Base-by-base conservation (phyloP, 371 early-diverging fungal species). In the Mucor racemosus region DNA sequence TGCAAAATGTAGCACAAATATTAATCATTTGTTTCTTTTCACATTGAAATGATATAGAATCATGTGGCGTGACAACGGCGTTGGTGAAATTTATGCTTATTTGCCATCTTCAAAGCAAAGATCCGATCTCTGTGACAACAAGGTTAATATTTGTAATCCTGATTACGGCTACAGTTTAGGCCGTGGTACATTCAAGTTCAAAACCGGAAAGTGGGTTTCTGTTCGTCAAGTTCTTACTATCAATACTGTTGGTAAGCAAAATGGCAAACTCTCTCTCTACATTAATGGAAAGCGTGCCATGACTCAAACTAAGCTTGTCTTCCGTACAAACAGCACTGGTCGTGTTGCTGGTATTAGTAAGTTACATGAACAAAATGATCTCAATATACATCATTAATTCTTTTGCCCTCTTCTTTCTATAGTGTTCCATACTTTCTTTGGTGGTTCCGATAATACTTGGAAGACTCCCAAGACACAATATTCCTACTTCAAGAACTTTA, bases 31-130 rank as follows among this genome's bases (percentile, higher is more conserved):
- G 7, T 48, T 48, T 4, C 48, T 48, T 15, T 44, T 17, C n/a
- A 7, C n/a, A 15, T 26, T 46, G 11, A 48, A 34, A 14, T 42
- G 19, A 13, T 39, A 7, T 65, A 81, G 91, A 48, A 74, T 86
- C 71, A 90, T 90, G 89, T 88, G 85, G 82, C 81, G 89, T 15
- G 64, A 63, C 0, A 39, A 76, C 7, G 91, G 91, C 17, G 67
- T 58, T 17, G 91, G 87, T 19, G 91, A 91, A 78, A 61, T 86
- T 14, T 91, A 91, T 61, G 84, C 87, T 19, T 90, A 90, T 60
- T 76, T 89, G 1, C 79, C 86, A 26, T 75, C 80, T 39, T 69
- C 69, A 14, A 63, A 65, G 6, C 89, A 90, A 67, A 68, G 73
- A 21, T 50, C 71, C 6, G 63, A 67, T 31, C 68, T 88, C 38